Evolutionary conservation across 768 basidiomycete genomes (phyloP).

Genomic region (Lactarius tabidus): DNA sequence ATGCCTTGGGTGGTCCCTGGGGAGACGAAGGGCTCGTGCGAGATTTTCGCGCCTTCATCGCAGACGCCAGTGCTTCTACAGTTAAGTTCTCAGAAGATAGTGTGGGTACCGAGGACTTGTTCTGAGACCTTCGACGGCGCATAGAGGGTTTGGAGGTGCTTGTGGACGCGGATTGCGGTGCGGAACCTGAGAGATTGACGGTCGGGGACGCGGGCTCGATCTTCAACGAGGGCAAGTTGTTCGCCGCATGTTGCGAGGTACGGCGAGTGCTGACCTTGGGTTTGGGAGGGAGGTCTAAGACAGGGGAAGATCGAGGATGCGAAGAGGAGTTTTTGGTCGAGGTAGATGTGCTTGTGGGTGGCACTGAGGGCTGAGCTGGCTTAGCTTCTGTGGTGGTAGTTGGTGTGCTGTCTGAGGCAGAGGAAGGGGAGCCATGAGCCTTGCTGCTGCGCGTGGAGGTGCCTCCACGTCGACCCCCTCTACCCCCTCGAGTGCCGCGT

Average conservation of each 20-base stretch:
- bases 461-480: slow-evolving; percentile 34
- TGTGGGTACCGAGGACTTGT: slow-evolving; percentile 29
- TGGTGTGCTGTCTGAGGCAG: slow-evolving; percentile 18
- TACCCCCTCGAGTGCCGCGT: slow-evolving; percentile 30
- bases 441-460: slow-evolving; percentile 32
- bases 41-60: slow-evolving; percentile 26
- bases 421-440: slow-evolving; percentile 31
- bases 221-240: slow-evolving; percentile 21
- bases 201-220: slow-evolving; percentile 25
- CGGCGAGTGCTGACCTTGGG: slow-evolving; percentile 19
- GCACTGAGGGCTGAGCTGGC: slow-evolving; percentile 1
- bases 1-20: slow-evolving; percentile 22
- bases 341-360: slow-evolving; percentile 3
- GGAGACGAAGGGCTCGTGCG: slow-evolving; percentile 23
- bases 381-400: background rate
- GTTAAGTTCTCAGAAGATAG: slow-evolving; percentile 26
- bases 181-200: slow-evolving; percentile 1
- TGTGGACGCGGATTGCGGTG: slow-evolving; percentile 27
- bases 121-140: slow-evolving; percentile 48
- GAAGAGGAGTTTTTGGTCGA: slow-evolving; percentile 13
- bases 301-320: background rate
- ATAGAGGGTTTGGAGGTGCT: slow-evolving; percentile 41
- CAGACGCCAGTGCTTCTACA: slow-evolving; percentile 16
- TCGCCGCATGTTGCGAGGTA: slow-evolving; percentile 2
- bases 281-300: slow-evolving; percentile 1